These are phyloP conservation scores for Neurospora discreta DNA, from an alignment of 495 filamentous ascomycete genomes.

Conservation along the genomic window DNA sequence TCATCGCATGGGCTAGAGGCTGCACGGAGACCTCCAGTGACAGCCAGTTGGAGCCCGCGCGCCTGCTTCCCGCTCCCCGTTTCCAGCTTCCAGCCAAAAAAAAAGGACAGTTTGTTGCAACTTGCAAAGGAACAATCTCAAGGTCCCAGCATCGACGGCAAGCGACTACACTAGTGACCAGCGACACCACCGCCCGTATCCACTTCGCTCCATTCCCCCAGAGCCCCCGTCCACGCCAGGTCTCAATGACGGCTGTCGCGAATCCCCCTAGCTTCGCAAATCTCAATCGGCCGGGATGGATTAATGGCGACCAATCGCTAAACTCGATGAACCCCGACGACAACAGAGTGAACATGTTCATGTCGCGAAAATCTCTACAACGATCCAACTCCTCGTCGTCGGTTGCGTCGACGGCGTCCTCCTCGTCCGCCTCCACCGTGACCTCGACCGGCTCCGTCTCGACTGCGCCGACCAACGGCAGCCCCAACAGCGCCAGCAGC, in stretches of 20 bases:
- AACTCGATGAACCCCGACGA: conserved; percentile 81
- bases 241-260: conserved; percentile 91
- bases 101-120: background rate
- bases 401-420: conserved; percentile 56
- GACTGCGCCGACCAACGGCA: conserved; percentile 11
- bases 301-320: conserved; percentile 65
- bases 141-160: background rate
- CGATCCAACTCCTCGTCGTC: conserved; percentile 85
- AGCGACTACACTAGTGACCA: background rate
- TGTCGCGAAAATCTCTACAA: conserved; percentile 73
- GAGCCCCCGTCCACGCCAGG: conserved; percentile 7
- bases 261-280: conserved; percentile 80
- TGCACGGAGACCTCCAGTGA: background rate
- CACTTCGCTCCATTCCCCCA: conserved; percentile 15
- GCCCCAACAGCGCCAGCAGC: conserved; percentile 24
- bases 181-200: conserved; percentile 23
- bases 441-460: conserved; percentile 18
- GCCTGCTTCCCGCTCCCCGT: background rate
- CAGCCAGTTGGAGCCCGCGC: background rate
- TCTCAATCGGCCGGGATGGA: conserved; percentile 51
- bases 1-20: background rate
- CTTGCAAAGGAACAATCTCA: background rate
- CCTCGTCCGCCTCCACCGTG: conserved; percentile 50
- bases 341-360: conserved; percentile 61
- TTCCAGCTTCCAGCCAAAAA: background rate